Evolutionary conservation across 2,329 filamentous ascomycete genomes (phyloP).

Genomic region (Venturia carpophila): DNA sequence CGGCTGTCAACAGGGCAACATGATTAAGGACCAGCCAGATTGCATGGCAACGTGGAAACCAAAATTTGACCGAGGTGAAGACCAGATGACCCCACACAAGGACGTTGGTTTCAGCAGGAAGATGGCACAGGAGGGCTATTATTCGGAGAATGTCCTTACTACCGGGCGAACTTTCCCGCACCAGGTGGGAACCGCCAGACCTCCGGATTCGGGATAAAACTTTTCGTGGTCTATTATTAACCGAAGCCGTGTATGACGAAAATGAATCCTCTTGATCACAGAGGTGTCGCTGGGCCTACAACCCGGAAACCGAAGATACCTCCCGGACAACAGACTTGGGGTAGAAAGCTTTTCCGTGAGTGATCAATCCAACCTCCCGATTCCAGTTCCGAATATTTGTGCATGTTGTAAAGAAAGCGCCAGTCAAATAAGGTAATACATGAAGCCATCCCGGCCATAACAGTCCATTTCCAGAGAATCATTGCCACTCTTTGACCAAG

Average conservation of each 20-base stretch:
- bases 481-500: background rate
- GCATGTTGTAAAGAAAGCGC: conserved; percentile 13
- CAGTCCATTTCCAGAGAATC: conserved; percentile 5
- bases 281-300: conserved; percentile 1
- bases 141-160: background rate
- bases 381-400: conserved; percentile 4
- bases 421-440: conserved; percentile 8
- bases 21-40: background rate
- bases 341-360: conserved; percentile 12
- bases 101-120: background rate
- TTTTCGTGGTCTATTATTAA: conserved; percentile 11
- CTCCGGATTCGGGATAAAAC: background rate
- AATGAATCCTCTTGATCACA: conserved; percentile 6
- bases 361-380: conserved; percentile 13
- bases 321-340: conserved; percentile 4
- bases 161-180: background rate
- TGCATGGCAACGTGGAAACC: background rate
- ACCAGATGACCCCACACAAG: background rate
- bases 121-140: background rate
- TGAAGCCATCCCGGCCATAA: conserved; percentile 4
- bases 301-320: conserved; percentile 9
- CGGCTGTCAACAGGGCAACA: background rate
- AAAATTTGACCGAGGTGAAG: background rate
- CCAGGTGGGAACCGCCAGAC: background rate
- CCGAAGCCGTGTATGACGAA: conserved; percentile 1